These are phyloP conservation scores for Mesotaenium endlicherianum DNA, from an alignment of 139 green algal species.

Conservation along the genomic window DNA sequence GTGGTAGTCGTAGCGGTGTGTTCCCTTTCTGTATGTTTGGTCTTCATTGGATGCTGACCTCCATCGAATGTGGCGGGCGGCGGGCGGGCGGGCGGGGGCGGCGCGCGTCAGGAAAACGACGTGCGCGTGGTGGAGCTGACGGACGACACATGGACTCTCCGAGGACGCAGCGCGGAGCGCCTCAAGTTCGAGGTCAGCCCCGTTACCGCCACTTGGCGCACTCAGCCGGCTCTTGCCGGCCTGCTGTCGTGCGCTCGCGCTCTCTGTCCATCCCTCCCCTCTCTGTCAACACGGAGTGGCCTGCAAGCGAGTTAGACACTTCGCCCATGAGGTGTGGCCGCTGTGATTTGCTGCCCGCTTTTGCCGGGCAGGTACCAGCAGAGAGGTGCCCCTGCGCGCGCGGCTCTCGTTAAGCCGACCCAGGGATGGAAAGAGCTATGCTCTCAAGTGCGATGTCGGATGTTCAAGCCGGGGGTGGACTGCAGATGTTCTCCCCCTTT, in stretches of 20 bases:
- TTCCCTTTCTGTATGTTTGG: background rate
- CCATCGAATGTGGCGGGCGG: background rate
- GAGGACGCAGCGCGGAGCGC: constrained; percentile 21
- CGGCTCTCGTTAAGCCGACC: too few species aligned
- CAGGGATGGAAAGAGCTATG: too few species aligned
- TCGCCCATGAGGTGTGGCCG: background rate
- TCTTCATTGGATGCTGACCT: background rate
- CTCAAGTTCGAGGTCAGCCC: constrained; percentile 50
- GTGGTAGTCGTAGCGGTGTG: background rate
- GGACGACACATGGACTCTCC: constrained; percentile 24
- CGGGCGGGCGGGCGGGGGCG: background rate
- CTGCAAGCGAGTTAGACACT: background rate
- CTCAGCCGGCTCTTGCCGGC: background rate
- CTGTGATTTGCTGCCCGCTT: background rate
- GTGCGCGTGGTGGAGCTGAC: constrained; percentile 27
- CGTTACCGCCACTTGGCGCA: too few species aligned
- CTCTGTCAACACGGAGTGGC: background rate
- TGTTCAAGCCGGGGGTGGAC: too few species aligned
- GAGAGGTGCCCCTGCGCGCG: too few species aligned
- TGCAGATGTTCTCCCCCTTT: too few species aligned
- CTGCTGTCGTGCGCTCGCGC: background rate
- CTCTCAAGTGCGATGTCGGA: too few species aligned
- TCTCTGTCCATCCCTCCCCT: background rate
- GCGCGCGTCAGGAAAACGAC: constrained; percentile 18
- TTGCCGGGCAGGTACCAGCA: background rate